phyloP scores from a whole-genome alignment of 768 basidiomycete species.

The Lyophyllum semitale region DNA sequence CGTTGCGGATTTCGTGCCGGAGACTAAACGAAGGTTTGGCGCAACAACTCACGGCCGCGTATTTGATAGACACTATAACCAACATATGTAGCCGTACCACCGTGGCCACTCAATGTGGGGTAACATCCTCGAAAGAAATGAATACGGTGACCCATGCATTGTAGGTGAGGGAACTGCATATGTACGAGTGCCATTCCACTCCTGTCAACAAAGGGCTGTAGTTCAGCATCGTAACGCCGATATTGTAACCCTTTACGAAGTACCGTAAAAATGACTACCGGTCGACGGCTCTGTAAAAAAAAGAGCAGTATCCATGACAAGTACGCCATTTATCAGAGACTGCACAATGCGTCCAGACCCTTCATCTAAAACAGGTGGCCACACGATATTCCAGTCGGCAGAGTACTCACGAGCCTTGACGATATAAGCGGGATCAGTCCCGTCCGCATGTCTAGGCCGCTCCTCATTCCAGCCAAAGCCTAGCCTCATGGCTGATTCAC shows the following conservation, averaged over 20 bases:
- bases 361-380: conserved; percentile 11
- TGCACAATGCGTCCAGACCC: conserved; percentile 4
- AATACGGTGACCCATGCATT: too few species aligned
- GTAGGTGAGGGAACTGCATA: too few species aligned
- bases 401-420: conserved; percentile 6
- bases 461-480: neutral
- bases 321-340: conserved; percentile 1
- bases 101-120: neutral
- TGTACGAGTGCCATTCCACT: too few species aligned
- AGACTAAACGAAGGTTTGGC: neutral
- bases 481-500: neutral
- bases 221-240: too few species aligned
- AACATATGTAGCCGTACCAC: neutral
- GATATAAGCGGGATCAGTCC: neutral
- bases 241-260: too few species aligned
- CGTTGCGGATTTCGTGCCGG: neutral
- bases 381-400: conserved; percentile 5
- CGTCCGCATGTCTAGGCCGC: neutral
- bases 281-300: too few species aligned
- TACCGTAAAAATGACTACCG: too few species aligned
- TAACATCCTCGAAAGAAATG: too few species aligned
- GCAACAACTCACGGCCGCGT: conserved; percentile 8
- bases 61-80: conserved; percentile 2
- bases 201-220: too few species aligned
- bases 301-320: conserved; percentile 1